Percentiles rank a stretch among this genome's conserved stretches.
These are phyloP conservation scores for Debaryomycetaceae sp. DNA, from an alignment of 1,139 yeast genomes.

Conservation along the genomic window DNA sequence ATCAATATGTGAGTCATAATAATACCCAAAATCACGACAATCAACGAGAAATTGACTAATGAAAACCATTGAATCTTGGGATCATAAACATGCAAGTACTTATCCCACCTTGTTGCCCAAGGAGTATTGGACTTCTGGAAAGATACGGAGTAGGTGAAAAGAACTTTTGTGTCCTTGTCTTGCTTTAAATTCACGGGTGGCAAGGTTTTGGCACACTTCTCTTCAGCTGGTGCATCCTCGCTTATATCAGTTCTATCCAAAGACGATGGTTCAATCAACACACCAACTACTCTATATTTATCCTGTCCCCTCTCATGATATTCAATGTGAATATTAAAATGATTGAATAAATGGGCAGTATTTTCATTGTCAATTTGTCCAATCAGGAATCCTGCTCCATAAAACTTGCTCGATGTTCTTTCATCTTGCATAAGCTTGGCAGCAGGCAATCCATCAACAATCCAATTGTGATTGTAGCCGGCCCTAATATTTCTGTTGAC, in stretches of 20 bases:
- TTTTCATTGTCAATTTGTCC: conserved; percentile 58
- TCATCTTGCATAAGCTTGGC: conserved; percentile 58
- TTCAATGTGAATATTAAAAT: conserved; percentile 73
- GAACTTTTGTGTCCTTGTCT: conserved; percentile 28
- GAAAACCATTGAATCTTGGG: conserved; percentile 97
- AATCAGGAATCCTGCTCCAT: conserved; percentile 78
- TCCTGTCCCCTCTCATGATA: conserved; percentile 74
- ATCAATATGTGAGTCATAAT: conserved; percentile 78
- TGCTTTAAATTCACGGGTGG: conserved; percentile 27
- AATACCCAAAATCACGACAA: conserved; percentile 73
- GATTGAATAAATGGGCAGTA: conserved; percentile 65
- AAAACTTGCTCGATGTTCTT: conserved; percentile 58
- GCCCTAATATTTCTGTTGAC: conserved; percentile 75
- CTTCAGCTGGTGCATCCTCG: conserved; percentile 22
- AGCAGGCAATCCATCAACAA: conserved; percentile 92
- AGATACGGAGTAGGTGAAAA: conserved; percentile 44
- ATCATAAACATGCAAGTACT: conserved; percentile 85
- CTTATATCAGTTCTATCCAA: conserved; percentile 39
- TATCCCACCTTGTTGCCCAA: conserved; percentile 99
- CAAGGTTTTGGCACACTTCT: conserved; percentile 33
- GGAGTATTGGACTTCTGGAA: conserved; percentile 69
- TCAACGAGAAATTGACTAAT: conserved; percentile 74
- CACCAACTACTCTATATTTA: conserved; percentile 86
- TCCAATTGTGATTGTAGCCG: conserved; percentile 88
- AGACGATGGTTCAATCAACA: conserved; percentile 68